Percentiles rank a stretch among this genome's conserved stretches.
Evolutionary conservation across 805 yeast species (phyloP).

Genomic region (Starmerella stellata): DNA sequence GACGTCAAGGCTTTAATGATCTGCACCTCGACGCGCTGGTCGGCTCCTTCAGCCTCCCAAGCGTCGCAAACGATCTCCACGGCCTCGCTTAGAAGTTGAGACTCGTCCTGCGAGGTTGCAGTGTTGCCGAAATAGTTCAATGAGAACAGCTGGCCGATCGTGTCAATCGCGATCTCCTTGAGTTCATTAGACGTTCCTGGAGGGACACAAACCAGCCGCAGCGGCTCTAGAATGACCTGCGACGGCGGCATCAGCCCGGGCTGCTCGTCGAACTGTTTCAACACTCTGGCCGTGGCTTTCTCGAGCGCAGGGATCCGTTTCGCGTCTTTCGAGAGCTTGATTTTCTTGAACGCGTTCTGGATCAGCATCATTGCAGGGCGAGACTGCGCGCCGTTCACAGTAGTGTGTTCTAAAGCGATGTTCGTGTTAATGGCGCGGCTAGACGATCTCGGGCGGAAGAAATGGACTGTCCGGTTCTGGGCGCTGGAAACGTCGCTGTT

Average conservation of each 20-base stretch:
- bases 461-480: background rate
- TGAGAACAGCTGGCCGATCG: conserved; percentile 75
- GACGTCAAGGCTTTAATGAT: conserved; percentile 82
- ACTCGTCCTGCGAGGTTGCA: conserved; percentile 20
- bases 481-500: background rate
- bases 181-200: conserved; percentile 39
- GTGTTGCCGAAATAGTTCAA: conserved; percentile 48
- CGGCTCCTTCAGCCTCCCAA: conserved; percentile 84
- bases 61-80: conserved; percentile 69
- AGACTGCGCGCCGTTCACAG: conserved; percentile 14
- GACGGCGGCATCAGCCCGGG: conserved; percentile 28
- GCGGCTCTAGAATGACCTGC: conserved; percentile 52
- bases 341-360: conserved; percentile 39
- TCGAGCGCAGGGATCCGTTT: conserved; percentile 29
- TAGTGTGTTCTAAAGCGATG: conserved; percentile 11
- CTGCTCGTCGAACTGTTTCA: conserved; percentile 18
- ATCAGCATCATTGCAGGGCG: conserved; percentile 29
- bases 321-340: conserved; percentile 43
- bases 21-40: conserved; percentile 74
- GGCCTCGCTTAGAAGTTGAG: conserved; percentile 54
- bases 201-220: conserved; percentile 52
- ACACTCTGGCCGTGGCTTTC: conserved; percentile 22
- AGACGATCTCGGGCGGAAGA: background rate
- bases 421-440: conserved; percentile 10
- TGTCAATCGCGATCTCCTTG: conserved; percentile 60